These are phyloP conservation scores for Ceriops zippeliana DNA, from an alignment of 345 rosid species.

Conservation along the genomic window DNA sequence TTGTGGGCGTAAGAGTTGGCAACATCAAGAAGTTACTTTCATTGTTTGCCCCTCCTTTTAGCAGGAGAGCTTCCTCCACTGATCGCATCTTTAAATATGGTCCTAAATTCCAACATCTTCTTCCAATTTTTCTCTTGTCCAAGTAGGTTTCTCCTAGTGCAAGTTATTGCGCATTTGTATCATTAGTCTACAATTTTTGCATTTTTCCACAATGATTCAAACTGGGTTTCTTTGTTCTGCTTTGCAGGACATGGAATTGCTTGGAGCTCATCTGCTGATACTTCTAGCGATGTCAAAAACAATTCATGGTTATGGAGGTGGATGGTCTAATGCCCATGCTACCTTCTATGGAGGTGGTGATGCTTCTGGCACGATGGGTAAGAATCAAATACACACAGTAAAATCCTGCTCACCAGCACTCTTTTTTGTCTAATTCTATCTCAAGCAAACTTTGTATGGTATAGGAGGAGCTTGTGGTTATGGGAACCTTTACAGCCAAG, in stretches of 20 bases:
- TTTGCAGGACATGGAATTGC: conserved; percentile 35
- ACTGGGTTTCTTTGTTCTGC: background rate
- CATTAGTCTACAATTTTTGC: background rate
- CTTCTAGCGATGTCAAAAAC: conserved; percentile 33
- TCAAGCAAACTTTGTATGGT: background rate
- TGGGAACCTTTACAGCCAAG: conserved; percentile 25
- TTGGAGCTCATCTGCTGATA: conserved; percentile 26
- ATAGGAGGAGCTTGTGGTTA: conserved; percentile 31
- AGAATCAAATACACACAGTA: conserved; percentile 3
- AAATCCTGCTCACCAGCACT: background rate
- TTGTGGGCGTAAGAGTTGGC: conserved; percentile 1
- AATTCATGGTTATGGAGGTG: conserved; percentile 29
- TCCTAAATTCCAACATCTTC: conserved; percentile 3
- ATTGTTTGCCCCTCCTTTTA: background rate
- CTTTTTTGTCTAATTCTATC: background rate
- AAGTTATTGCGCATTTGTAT: background rate
- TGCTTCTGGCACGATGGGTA: conserved; percentile 51
- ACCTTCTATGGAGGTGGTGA: conserved; percentile 47
- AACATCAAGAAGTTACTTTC: conserved; percentile 8
- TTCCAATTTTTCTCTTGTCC: conserved; percentile 1
- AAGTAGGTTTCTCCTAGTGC: background rate
- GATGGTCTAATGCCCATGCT: conserved; percentile 43
- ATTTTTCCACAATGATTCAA: background rate
- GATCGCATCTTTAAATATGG: conserved; percentile 26
- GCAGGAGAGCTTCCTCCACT: background rate